Base-by-base conservation (phyloP, 2,329 filamentous ascomycete genomes). In the Aspergillus pseudotamarii region DNA sequence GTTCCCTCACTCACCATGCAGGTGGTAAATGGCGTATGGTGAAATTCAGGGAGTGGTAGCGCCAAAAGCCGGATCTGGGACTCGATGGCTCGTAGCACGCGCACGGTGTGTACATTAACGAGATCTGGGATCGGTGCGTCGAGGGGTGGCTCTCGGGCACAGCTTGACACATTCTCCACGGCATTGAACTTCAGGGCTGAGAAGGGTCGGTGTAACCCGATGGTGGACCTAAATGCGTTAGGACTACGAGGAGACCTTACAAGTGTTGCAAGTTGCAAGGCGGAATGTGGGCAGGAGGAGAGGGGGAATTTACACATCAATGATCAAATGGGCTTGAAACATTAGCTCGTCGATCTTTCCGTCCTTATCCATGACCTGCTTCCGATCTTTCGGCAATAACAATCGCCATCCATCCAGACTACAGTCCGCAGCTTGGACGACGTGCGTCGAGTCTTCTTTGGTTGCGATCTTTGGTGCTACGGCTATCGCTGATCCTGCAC, bases 301-400 rank as follows among this genome's bases (percentile, higher is more conserved):
- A n/a, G n/a, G n/a, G n/a, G n/a, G n/a, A 5, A 26, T 71, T 66
- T 70, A 76, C 74, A 72, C 71, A 46, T 85, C 78, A 48, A 84
- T 83, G 69, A 95, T 90, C 84, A 94, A 90, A 67, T 93, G 88
- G 0, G 91, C 93, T 75, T 95, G 91, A 77, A 96, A 96, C 75
- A 96, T 88, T 83, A 96, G 90, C 76, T 76, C 74, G 62, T 78
- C 75, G 6, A 76, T 57, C 66, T 73, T 58, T 3, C 70, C 69
- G 8, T 23, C 21, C n/a, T 46, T 71, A 16, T 28, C 69, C 72
- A 81, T 76, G 38, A 80, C 67, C 14, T 75, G 68, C 21, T 72
- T 73, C 12, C 72, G 72, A 3, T 68, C 60, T 28, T 75, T 67
- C 0, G 80, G 80, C 3, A 82, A 65, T 10, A 81, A 64, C 28